A percentile compares a stretch with the other conserved stretches of the same genome.
phyloP scores from a whole-genome alignment of 805 yeast species.

The Saccharomyces kudriavzevii region DNA sequence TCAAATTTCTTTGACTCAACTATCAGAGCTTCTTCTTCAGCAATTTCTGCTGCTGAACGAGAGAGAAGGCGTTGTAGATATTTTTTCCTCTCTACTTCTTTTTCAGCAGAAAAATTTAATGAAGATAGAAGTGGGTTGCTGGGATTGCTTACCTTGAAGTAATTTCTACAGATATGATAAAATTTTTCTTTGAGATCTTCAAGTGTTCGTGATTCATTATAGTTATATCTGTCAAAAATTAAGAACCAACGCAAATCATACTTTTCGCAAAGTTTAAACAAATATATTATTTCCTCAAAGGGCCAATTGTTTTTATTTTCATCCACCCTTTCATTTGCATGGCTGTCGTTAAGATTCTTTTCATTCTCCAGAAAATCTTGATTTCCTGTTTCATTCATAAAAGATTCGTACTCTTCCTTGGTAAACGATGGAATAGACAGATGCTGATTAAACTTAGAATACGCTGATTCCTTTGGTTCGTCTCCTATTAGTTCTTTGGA shows the following conservation, averaged over 20 bases:
- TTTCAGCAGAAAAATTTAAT: constrained; percentile 58
- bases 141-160: constrained; percentile 39
- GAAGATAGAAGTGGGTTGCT: constrained; percentile 50
- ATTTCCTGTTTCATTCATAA: constrained; percentile 34
- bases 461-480: constrained; percentile 41
- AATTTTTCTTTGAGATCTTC: constrained; percentile 84
- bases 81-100: constrained; percentile 71
- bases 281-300: constrained; percentile 65
- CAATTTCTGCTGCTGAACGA: constrained; percentile 91
- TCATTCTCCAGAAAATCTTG: constrained; percentile 11
- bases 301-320: constrained; percentile 42
- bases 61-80: constrained; percentile 69
- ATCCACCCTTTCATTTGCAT: constrained; percentile 10
- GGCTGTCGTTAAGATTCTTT: constrained; percentile 6
- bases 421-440: constrained; percentile 64
- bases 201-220: constrained; percentile 37
- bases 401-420: constrained; percentile 49
- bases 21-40: constrained; percentile 92
- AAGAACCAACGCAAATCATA: constrained; percentile 53
- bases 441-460: constrained; percentile 64
- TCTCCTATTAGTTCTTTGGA: constrained; percentile 36
- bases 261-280: constrained; percentile 62
- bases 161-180: constrained; percentile 55
- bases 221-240: constrained; percentile 49
- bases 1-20: constrained; percentile 91